Percentiles rank a stretch among this genome's conserved stretches.
Evolutionary conservation across 768 basidiomycete genomes (phyloP).

Genomic region (Infundibulicybe gibba): DNA sequence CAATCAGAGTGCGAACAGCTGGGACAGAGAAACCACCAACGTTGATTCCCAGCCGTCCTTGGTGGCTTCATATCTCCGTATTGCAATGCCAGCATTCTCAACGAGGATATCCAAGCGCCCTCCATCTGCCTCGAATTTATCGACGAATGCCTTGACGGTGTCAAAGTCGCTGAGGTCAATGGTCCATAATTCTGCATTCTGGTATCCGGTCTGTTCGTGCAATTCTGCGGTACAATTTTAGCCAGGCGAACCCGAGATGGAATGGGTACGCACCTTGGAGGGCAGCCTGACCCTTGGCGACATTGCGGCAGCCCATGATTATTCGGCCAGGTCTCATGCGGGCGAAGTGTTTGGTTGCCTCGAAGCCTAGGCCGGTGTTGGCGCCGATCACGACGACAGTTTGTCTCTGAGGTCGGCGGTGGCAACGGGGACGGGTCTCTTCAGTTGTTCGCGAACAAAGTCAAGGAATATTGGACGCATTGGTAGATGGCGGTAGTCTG

Average conservation of each 20-base stretch:
- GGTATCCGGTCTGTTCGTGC: constrained; percentile 26
- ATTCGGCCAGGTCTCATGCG: constrained; percentile 36
- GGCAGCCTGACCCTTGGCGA: constrained; percentile 31
- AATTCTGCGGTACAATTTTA: constrained; percentile 16
- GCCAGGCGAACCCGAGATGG: not conserved
- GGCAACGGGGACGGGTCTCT: constrained; percentile 22
- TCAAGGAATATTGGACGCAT: constrained; percentile 15
- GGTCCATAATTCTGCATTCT: constrained; percentile 33
- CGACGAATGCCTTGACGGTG: constrained; percentile 35
- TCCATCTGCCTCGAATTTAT: constrained; percentile 26
- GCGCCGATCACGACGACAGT: constrained; percentile 46
- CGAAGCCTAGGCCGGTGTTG: constrained; percentile 49
- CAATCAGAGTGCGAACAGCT: too few species aligned
- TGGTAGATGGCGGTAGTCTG: too few species aligned
- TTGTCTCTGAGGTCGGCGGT: constrained; percentile 36
- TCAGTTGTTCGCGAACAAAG: constrained; percentile 17
- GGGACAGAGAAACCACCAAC: constrained; percentile 19
- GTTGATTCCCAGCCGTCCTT: constrained; percentile 42
- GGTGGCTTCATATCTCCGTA: constrained; percentile 16
- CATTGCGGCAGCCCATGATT: constrained; percentile 33
- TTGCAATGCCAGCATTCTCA: constrained; percentile 33
- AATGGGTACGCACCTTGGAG: constrained; percentile 23
- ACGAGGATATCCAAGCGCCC: constrained; percentile 40
- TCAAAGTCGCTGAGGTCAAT: constrained; percentile 38
- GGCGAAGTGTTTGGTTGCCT: constrained; percentile 43